These are phyloP conservation scores for Candida boleticola DNA, from an alignment of 805 yeast species.

Conservation along the genomic window DNA sequence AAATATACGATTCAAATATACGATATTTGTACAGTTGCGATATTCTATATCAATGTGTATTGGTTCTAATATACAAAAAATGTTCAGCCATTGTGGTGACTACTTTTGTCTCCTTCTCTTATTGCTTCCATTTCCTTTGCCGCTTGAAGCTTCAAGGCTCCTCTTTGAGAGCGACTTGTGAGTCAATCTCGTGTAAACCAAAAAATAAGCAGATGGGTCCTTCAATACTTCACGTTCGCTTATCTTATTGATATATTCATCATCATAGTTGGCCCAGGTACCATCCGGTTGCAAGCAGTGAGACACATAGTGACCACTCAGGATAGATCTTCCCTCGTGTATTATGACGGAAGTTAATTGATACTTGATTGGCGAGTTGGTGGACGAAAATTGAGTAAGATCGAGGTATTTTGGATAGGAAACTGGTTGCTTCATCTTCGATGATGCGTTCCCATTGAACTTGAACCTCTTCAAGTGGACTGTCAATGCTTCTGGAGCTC, in stretches of 20 bases:
- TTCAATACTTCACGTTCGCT: slow-evolving; percentile 70
- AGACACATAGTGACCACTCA: slow-evolving; percentile 91
- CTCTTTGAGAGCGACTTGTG: slow-evolving; percentile 16
- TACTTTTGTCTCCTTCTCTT: background rate
- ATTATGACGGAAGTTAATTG: slow-evolving; percentile 81
- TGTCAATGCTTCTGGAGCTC: slow-evolving; percentile 85
- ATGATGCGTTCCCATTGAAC: slow-evolving; percentile 74
- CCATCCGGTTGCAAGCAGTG: slow-evolving; percentile 92
- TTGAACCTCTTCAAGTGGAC: slow-evolving; percentile 90
- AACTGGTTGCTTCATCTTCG: slow-evolving; percentile 86
- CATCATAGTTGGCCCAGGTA: slow-evolving; percentile 92
- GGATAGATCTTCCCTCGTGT: slow-evolving; percentile 90
- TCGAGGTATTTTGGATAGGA: slow-evolving; percentile 77
- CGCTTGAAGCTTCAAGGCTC: background rate
- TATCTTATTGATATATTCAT: slow-evolving; percentile 76
- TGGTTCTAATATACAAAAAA: slow-evolving; percentile 2
- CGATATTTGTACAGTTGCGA: too few species aligned
- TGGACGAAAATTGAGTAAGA: slow-evolving; percentile 52
- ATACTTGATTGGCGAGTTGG: slow-evolving; percentile 47
- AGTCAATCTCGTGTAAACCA: slow-evolving; percentile 77
- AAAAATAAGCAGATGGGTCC: slow-evolving; percentile 88
- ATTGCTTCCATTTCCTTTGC: slow-evolving; percentile 1
- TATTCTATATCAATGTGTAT: background rate
- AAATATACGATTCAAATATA: too few species aligned
- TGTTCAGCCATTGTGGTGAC: too few species aligned